These are phyloP conservation scores for Cladophialophora exuberans DNA, from an alignment of 2,329 filamentous ascomycete species.

Conservation along the genomic window DNA sequence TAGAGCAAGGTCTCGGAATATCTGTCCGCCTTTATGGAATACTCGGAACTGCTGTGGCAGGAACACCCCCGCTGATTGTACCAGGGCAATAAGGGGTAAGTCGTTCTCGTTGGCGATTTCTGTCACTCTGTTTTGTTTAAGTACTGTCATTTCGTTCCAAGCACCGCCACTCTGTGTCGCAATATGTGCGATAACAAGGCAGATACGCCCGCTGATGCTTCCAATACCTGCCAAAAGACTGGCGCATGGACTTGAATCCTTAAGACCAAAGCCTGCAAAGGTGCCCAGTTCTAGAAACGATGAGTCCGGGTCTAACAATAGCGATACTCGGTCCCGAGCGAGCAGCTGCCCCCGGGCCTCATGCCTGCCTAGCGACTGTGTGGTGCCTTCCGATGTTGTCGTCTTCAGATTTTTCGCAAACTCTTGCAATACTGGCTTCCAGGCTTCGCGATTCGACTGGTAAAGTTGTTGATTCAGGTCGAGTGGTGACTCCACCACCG, in stretches of 20 bases:
- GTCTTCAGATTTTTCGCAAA: conserved; percentile 37
- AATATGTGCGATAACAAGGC: conserved; percentile 47
- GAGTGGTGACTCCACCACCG: conserved; percentile 17
- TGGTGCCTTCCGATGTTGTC: conserved; percentile 38
- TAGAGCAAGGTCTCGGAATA: conserved; percentile 47
- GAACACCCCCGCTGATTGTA: conserved; percentile 49
- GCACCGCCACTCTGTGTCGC: conserved; percentile 48
- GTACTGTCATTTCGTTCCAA: conserved; percentile 46
- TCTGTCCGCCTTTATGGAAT: conserved; percentile 49
- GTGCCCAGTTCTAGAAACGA: conserved; percentile 45
- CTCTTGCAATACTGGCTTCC: conserved; percentile 40
- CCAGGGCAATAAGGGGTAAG: conserved; percentile 44
- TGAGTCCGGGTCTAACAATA: conserved; percentile 44
- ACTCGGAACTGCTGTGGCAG: conserved; percentile 50
- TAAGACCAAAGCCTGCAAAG: conserved; percentile 43
- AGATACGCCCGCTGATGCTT: conserved; percentile 41
- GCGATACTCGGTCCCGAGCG: conserved; percentile 43
- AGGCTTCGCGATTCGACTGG: conserved; percentile 30
- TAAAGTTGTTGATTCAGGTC: conserved; percentile 32
- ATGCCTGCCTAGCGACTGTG: conserved; percentile 37
- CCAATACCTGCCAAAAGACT: conserved; percentile 47
- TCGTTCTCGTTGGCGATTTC: conserved; percentile 46
- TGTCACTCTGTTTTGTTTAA: conserved; percentile 44
- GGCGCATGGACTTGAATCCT: conserved; percentile 43
- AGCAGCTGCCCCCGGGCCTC: conserved; percentile 37